Percentiles rank a stretch among this genome's conserved stretches.
Evolutionary conservation across 306 rosid genomes (phyloP).

Genomic region (Vigna unguiculata): DNA sequence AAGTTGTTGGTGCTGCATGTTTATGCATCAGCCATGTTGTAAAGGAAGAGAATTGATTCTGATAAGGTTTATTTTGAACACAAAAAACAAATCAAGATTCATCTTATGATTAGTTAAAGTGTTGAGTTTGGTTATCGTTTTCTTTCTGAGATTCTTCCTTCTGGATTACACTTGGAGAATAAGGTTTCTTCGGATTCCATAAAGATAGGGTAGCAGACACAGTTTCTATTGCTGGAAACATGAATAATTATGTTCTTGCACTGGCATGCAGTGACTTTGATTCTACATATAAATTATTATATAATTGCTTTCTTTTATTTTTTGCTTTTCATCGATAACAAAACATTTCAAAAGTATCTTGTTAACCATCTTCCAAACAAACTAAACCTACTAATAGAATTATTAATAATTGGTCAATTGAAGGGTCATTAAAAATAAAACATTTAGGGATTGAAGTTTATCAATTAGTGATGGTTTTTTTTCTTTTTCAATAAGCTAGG

Average conservation of each 20-base stretch:
- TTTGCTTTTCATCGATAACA: not conserved
- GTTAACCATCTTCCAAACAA: no score
- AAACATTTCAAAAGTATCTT: no score
- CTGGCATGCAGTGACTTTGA: not conserved
- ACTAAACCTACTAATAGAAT: not conserved
- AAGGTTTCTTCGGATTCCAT: slow-evolving; percentile 45
- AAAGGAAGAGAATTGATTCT: slow-evolving; percentile 50
- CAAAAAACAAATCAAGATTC: slow-evolving; percentile 41
- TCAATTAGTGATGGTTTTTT: not conserved
- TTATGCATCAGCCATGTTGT: slow-evolving; percentile 1
- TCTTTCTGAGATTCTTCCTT: slow-evolving; percentile 55
- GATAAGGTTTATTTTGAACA: slow-evolving; percentile 30
- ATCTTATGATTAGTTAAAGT: slow-evolving; percentile 43
- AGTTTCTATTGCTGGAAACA: slow-evolving; percentile 21
- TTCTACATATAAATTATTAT: slow-evolving; percentile 12
- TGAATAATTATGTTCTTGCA: slow-evolving; percentile 38
- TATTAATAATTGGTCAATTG: not conserved
- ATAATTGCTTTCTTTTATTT: not conserved
- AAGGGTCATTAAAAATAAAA: not conserved
- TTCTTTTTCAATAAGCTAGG: not conserved
- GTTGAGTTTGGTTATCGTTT: slow-evolving; percentile 27
- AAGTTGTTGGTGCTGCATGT: slow-evolving; percentile 10
- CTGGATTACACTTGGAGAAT: slow-evolving; percentile 51
- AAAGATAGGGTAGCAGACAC: slow-evolving; percentile 31
- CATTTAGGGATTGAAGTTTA: not conserved